These are phyloP conservation scores for Aristolochia californica DNA, from an alignment of 164 flowering plant species.

Conservation along the genomic window DNA sequence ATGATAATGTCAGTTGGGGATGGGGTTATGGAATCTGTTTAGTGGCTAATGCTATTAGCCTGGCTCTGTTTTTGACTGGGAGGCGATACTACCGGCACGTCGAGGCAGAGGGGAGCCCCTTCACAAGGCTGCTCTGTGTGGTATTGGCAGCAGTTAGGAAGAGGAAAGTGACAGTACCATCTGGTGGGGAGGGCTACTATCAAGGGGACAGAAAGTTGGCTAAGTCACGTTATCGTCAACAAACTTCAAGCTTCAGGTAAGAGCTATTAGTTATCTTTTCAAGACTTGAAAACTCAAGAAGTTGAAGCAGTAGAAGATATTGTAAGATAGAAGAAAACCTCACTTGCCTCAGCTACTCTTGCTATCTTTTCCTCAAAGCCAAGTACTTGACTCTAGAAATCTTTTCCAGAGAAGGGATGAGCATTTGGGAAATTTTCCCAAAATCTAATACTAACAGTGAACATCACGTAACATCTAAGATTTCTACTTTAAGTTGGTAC, in stretches of 20 bases:
- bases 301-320: too few relatives aligned
- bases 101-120: slow-evolving; percentile 37
- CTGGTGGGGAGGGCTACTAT: slow-evolving; percentile 12
- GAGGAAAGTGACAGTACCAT: slow-evolving; percentile 9
- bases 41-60: slow-evolving; percentile 11
- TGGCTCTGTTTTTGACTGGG: slow-evolving; percentile 25
- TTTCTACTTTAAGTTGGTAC: too few relatives aligned
- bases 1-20: slow-evolving; percentile 43
- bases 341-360: too few relatives aligned
- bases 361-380: too few relatives aligned
- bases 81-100: slow-evolving; percentile 11
- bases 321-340: too few relatives aligned
- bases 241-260: slow-evolving; percentile 14
- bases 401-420: too few relatives aligned
- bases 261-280: too few relatives aligned
- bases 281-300: not conserved
- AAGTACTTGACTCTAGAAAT: too few relatives aligned
- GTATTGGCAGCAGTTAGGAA: slow-evolving; percentile 28
- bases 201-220: not conserved
- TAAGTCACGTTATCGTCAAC: not conserved
- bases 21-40: slow-evolving; percentile 28
- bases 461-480: too few relatives aligned
- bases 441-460: too few relatives aligned
- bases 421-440: too few relatives aligned
- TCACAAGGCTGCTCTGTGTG: slow-evolving; percentile 26